phyloP scores from a whole-genome alignment of 139 green algal species.

The Picocystis salinarum region DNA sequence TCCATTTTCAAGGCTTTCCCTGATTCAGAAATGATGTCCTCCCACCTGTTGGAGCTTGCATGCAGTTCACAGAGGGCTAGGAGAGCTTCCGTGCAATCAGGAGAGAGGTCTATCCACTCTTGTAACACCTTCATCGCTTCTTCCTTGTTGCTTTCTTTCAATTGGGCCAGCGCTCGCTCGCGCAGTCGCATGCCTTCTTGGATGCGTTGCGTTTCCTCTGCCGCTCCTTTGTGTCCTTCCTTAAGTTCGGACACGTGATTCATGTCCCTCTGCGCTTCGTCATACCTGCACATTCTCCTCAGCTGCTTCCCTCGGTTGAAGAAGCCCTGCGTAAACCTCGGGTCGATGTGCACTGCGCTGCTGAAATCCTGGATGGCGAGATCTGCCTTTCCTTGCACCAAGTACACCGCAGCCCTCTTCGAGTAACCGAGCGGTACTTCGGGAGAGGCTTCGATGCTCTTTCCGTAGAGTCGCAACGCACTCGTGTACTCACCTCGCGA shows the following conservation, averaged over 20 bases:
- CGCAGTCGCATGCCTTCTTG: not conserved
- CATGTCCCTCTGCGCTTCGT: constrained; percentile 24
- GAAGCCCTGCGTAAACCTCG: constrained; percentile 1
- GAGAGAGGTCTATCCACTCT: constrained; percentile 18
- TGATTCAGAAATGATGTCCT: constrained; percentile 18
- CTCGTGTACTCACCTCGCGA: constrained; percentile 10
- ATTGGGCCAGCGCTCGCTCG: too few species aligned
- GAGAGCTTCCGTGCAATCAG: too few species aligned
- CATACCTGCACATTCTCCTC: constrained; percentile 22
- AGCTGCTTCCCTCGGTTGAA: constrained; percentile 23
- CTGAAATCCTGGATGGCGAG: constrained; percentile 26
- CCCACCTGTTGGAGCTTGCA: constrained; percentile 29
- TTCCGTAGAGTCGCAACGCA: constrained; percentile 19
- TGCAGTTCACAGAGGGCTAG: too few species aligned
- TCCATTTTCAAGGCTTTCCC: constrained; percentile 27
- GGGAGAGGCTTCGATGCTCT: constrained; percentile 15
- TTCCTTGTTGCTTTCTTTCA: not conserved
- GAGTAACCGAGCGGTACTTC: constrained; percentile 20
- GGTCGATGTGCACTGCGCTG: constrained; percentile 7
- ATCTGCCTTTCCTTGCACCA: constrained; percentile 14
- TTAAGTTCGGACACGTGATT: constrained; percentile 21
- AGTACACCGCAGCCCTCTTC: constrained; percentile 33
- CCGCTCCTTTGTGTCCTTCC: constrained; percentile 23
- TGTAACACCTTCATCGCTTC: constrained; percentile 16
- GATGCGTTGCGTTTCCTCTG: constrained; percentile 25